Conservation (phyloP, 768 basidiomycete genomes). For the Rhizopogon vesiculosus region DNA sequence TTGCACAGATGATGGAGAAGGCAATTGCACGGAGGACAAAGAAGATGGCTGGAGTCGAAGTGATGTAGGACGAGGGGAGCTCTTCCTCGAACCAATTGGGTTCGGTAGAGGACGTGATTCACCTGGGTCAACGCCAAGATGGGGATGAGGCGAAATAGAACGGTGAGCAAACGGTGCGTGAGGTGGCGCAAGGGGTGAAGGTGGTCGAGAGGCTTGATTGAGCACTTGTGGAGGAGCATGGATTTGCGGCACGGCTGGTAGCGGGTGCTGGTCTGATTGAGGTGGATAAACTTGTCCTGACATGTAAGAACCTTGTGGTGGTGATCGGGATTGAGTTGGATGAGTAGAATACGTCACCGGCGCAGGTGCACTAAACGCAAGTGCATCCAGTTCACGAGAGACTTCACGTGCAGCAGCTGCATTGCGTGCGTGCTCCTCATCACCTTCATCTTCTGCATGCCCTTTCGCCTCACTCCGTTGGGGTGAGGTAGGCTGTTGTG, state of each 20-base stretch:
- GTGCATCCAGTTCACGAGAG: slow-evolving; percentile 56
- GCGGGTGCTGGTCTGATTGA: slow-evolving; percentile 2
- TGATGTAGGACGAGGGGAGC: slow-evolving; percentile 8
- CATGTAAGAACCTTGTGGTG: not conserved
- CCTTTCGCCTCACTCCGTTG: slow-evolving; percentile 4
- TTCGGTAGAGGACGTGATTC: slow-evolving; percentile 2
- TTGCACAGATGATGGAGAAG: not conserved
- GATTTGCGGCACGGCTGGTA: not conserved
- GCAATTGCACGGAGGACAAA: not conserved
- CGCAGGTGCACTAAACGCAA: slow-evolving; percentile 35
- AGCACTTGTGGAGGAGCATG: slow-evolving; percentile 6
- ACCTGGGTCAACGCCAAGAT: slow-evolving; percentile 5
- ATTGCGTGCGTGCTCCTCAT: slow-evolving; percentile 52
- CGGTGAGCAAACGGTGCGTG: slow-evolving; percentile 36
- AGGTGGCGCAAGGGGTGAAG: slow-evolving; percentile 30
- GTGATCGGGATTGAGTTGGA: slow-evolving; percentile 11
- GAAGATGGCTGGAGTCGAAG: slow-evolving; percentile 4
- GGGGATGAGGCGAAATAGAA: slow-evolving; percentile 34
- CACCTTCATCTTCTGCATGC: slow-evolving; percentile 18
- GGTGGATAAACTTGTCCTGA: not conserved
- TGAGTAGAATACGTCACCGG: slow-evolving; percentile 12
- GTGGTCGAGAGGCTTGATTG: slow-evolving; percentile 14
- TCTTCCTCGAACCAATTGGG: not conserved
- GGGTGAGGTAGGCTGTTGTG: slow-evolving; percentile 1
- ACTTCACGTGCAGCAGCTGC: slow-evolving; percentile 69